Evolutionary conservation across 2,329 filamentous ascomycete species (phyloP).

Genomic region (Fusarium odoratissimum): DNA sequence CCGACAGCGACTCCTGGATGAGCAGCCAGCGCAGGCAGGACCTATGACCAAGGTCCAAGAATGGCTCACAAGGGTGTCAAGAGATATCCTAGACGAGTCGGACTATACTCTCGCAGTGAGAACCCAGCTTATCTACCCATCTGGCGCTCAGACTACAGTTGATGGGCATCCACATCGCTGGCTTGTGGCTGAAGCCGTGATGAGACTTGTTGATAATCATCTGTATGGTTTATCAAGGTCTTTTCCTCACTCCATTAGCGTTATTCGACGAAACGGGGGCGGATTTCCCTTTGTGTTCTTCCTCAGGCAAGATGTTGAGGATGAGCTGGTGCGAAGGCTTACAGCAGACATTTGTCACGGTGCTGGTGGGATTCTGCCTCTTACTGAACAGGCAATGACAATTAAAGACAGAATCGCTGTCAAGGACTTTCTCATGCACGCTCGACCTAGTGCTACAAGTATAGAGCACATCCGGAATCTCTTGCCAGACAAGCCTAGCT

Average conservation of each 20-base stretch:
- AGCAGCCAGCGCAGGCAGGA: conserved; percentile 55
- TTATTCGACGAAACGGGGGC: conserved; percentile 49
- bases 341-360: conserved; percentile 40
- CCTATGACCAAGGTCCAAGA: conserved; percentile 64
- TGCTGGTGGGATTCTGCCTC: conserved; percentile 37
- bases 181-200: conserved; percentile 57
- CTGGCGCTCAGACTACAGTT: conserved; percentile 60
- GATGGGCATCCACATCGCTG: conserved; percentile 67
- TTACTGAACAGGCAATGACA: conserved; percentile 31
- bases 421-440: conserved; percentile 40
- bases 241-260: conserved; percentile 49
- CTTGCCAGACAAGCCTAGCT: conserved; percentile 37
- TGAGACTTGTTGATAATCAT: conserved; percentile 57
- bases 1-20: conserved; percentile 66
- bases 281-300: conserved; percentile 64
- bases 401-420: conserved; percentile 40
- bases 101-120: conserved; percentile 66
- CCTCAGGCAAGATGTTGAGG: conserved; percentile 60
- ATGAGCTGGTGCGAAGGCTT: conserved; percentile 51
- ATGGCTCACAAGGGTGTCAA: conserved; percentile 61
- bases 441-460: conserved; percentile 12
- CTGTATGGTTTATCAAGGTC: conserved; percentile 49
- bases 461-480: conserved; percentile 27
- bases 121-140: conserved; percentile 69
- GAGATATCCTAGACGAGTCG: conserved; percentile 75